These are phyloP conservation scores for Xylaria bambusicola DNA, from an alignment of 495 filamentous ascomycete genomes.

Conservation along the genomic window DNA sequence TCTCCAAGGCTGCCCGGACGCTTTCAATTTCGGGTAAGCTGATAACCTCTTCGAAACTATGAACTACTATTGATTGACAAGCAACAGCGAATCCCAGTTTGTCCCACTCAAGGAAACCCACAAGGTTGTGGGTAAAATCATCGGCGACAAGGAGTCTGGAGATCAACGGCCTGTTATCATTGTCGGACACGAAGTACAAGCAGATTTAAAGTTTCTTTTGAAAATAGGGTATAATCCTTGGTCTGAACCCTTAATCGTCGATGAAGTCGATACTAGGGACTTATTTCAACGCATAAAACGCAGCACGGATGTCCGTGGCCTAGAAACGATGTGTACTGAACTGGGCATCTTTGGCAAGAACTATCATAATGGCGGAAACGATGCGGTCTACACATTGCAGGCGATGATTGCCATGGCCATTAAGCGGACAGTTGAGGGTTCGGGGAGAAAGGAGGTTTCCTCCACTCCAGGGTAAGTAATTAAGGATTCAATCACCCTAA, in stretches of 20 bases:
- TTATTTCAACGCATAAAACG: constrained; percentile 63
- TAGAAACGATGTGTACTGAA: constrained; percentile 63
- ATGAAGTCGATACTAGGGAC: constrained; percentile 68
- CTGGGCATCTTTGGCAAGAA: constrained; percentile 63
- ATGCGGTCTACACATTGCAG: constrained; percentile 81
- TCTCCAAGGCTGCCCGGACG: constrained; percentile 68
- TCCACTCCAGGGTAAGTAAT: constrained; percentile 13
- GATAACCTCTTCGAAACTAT: neutral
- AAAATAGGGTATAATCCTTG: constrained; percentile 60
- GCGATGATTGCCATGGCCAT: constrained; percentile 71
- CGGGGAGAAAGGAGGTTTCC: constrained; percentile 4
- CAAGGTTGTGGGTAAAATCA: constrained; percentile 25
- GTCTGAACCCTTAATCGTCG: constrained; percentile 54
- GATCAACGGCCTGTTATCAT: constrained; percentile 66
- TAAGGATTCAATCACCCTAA: neutral
- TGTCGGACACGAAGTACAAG: constrained; percentile 70
- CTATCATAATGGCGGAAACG: constrained; percentile 93
- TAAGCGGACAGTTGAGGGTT: constrained; percentile 29
- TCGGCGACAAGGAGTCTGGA: constrained; percentile 27
- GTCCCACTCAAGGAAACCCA: constrained; percentile 20
- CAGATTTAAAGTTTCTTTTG: constrained; percentile 68
- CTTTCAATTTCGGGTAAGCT: constrained; percentile 71
- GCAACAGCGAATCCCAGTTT: constrained; percentile 38
- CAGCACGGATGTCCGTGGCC: constrained; percentile 50
- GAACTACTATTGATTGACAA: constrained; percentile 26